phyloP scores from a whole-genome alignment of 257 asterid genomes.

The Scutellaria minor region DNA sequence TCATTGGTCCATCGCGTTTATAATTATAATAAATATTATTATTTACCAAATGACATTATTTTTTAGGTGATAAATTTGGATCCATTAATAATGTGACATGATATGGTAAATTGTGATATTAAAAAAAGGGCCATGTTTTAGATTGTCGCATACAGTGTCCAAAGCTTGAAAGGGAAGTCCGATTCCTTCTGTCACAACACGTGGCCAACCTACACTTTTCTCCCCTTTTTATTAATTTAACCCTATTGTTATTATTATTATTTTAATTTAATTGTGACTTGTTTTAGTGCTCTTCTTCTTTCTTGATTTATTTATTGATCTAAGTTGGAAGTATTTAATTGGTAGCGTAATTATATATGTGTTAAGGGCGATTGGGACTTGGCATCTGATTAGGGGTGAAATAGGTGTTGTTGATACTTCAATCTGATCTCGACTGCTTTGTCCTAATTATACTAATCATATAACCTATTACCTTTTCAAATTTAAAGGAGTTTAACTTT shows the following conservation, averaged over 20 bases:
- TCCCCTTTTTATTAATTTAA: not conserved
- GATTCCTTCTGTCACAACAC: constrained; percentile 41
- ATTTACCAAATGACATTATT: no score
- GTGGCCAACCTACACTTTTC: constrained; percentile 36
- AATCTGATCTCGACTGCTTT: constrained; percentile 29
- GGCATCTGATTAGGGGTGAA: constrained; percentile 37
- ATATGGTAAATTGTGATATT: not conserved
- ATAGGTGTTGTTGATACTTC: constrained; percentile 23
- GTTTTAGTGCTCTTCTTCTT: not conserved
- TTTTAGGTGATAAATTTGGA: no score
- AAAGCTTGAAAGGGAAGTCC: constrained; percentile 32
- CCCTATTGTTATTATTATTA: not conserved
- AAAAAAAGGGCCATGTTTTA: no score
- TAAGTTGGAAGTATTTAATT: not conserved
- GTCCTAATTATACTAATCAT: constrained; percentile 30
- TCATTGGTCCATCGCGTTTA: no score
- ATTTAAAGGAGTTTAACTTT: no score
- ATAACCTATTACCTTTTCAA: not conserved
- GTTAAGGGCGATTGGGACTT: constrained; percentile 41
- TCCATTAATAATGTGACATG: not conserved
- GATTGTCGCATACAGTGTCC: constrained; percentile 48
- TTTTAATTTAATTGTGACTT: not conserved
- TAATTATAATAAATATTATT: no score
- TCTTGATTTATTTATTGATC: not conserved
- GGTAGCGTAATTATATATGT: no score